Evolutionary conservation across 805 yeast genomes (phyloP).

Genomic region (Yamadazyma paraphyllophila): DNA sequence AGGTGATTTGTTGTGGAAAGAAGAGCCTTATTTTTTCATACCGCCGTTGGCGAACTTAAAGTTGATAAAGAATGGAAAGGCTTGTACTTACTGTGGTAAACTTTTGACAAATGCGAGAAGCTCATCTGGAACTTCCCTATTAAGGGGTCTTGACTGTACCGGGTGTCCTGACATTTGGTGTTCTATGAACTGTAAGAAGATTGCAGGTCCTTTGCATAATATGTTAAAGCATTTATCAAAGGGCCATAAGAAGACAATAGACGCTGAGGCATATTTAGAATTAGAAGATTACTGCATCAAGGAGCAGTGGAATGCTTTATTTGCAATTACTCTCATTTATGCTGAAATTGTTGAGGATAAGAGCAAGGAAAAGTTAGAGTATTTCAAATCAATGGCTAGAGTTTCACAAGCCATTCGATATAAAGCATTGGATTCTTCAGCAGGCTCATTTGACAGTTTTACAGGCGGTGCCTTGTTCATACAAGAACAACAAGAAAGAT

Average conservation of each 20-base stretch:
- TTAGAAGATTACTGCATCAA: conserved; percentile 62
- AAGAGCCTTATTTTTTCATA: conserved; percentile 54
- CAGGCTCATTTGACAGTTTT: conserved; percentile 51
- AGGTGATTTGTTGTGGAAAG: conserved; percentile 62
- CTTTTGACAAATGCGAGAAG: conserved; percentile 29
- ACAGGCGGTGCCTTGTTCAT: conserved; percentile 55
- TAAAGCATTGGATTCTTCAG: conserved; percentile 54
- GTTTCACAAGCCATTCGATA: conserved; percentile 67
- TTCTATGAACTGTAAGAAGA: conserved; percentile 55
- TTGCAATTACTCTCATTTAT: conserved; percentile 57
- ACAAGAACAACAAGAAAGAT: conserved; percentile 51
- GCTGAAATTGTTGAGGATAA: conserved; percentile 46
- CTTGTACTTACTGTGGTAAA: conserved; percentile 72
- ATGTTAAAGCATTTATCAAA: conserved; percentile 53
- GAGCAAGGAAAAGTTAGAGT: conserved; percentile 36
- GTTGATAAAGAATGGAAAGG: conserved; percentile 57
- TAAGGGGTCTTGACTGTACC: conserved; percentile 61
- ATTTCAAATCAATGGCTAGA: conserved; percentile 62
- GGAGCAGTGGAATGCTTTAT: conserved; percentile 67
- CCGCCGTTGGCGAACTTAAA: conserved; percentile 68
- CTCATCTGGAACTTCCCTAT: conserved; percentile 25
- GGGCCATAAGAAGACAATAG: conserved; percentile 37
- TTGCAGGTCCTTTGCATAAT: conserved; percentile 49
- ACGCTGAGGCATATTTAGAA: conserved; percentile 48
- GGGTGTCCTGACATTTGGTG: conserved; percentile 73